Evolutionary conservation across 345 rosid species (phyloP).

Genomic region (Brassica nigra): DNA sequence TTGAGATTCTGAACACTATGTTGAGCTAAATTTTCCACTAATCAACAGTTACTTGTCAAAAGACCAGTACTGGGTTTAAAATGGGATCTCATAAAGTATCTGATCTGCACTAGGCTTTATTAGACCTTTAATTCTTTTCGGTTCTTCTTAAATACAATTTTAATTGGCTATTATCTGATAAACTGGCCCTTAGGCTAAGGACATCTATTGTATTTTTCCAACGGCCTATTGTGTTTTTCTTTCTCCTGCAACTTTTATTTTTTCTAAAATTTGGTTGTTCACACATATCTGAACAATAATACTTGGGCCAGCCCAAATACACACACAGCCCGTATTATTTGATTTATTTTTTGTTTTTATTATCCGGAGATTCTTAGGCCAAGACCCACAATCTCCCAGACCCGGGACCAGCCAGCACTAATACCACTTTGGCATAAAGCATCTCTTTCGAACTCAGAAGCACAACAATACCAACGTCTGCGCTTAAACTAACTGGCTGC

Average conservation of each 20-base stretch:
- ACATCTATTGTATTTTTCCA: too few species aligned
- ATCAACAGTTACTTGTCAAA: background rate
- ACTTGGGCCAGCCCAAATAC: background rate
- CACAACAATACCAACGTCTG: too few species aligned
- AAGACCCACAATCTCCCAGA: too few species aligned
- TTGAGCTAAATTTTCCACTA: background rate
- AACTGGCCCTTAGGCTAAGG: background rate
- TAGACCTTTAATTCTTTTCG: background rate
- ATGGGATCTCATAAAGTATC: background rate
- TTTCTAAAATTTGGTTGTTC: background rate
- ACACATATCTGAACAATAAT: background rate
- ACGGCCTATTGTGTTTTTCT: background rate
- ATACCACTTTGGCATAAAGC: too few species aligned
- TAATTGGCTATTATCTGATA: background rate
- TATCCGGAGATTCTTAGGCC: too few species aligned
- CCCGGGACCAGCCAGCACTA: too few species aligned
- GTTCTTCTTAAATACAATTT: background rate
- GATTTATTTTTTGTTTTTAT: too few species aligned
- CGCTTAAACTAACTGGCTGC: too few species aligned
- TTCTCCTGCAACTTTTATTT: background rate
- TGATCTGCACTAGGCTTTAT: background rate
- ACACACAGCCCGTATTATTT: background rate
- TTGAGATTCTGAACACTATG: background rate
- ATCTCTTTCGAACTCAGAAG: too few species aligned
- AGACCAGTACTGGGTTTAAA: background rate